phyloP scores from a whole-genome alignment of 2,329 filamentous ascomycete genomes.

The Apiospora marii region DNA sequence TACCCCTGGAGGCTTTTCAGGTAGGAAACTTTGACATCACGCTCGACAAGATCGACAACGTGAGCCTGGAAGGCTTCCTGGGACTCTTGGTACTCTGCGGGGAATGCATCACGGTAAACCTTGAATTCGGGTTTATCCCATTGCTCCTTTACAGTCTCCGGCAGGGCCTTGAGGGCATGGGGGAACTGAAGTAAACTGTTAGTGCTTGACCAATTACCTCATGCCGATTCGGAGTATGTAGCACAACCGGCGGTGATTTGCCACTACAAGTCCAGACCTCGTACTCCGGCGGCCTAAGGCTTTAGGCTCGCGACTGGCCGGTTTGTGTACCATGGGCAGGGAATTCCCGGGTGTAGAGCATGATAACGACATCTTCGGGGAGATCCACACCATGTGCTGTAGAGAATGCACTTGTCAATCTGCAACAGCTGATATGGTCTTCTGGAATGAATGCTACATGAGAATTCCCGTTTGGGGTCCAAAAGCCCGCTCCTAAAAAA shows the following conservation, averaged over 20 bases:
- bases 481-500: background rate
- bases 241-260: background rate
- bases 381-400: constrained; percentile 6
- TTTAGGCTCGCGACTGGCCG: constrained; percentile 3
- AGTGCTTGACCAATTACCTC: constrained; percentile 6
- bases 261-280: constrained; percentile 3
- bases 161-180: constrained; percentile 74
- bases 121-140: constrained; percentile 73
- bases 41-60: constrained; percentile 73
- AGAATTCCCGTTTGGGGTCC: background rate
- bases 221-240: background rate
- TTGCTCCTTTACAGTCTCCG: constrained; percentile 66
- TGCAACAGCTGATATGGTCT: constrained; percentile 23
- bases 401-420: constrained; percentile 11
- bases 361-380: constrained; percentile 13
- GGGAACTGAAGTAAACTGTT: constrained; percentile 66
- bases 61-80: constrained; percentile 69
- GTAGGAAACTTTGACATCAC: constrained; percentile 78
- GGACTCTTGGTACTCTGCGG: constrained; percentile 66
- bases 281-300: background rate
- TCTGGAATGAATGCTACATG: constrained; percentile 20
- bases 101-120: constrained; percentile 75
- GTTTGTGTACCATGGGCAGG: constrained; percentile 5
- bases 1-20: constrained; percentile 83
- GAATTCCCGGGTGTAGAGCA: constrained; percentile 1